Evolutionary conservation across 75 land plant genomes (phyloP).

Genomic region (Sequoiadendron giganteum): DNA sequence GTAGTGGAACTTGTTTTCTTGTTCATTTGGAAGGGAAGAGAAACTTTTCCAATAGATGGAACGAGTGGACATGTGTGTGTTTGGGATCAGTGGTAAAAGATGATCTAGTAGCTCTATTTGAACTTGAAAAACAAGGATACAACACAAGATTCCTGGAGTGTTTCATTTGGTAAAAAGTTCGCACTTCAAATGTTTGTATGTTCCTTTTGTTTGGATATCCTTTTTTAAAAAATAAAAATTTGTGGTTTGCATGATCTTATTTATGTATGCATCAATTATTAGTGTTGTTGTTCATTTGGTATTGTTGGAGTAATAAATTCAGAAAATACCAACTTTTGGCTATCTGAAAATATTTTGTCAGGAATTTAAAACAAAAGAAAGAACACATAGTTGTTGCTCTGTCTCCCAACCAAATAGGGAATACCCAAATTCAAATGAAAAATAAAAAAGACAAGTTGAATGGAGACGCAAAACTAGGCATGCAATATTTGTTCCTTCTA

Average conservation of each 20-base stretch:
- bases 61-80: too few relatives aligned
- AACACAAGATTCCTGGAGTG: constrained; percentile 44
- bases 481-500: too few relatives aligned
- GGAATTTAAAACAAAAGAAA: too few relatives aligned
- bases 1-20: too few relatives aligned
- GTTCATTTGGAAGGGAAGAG: too few relatives aligned
- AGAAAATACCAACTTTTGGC: background rate
- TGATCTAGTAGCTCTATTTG: constrained; percentile 34
- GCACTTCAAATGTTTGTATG: background rate
- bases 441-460: too few relatives aligned
- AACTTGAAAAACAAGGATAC: constrained; percentile 23
- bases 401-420: too few relatives aligned
- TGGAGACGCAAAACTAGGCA: too few relatives aligned
- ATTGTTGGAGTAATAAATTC: background rate
- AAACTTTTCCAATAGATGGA: too few relatives aligned
- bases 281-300: background rate
- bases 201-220: background rate
- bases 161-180: constrained; percentile 33
- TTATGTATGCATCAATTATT: background rate
- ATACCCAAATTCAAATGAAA: too few relatives aligned
- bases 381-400: too few relatives aligned
- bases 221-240: background rate
- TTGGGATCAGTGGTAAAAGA: too few relatives aligned
- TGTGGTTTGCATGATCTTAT: background rate
- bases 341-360: background rate